Evolutionary conservation across 2,329 filamentous ascomycete genomes (phyloP).

Genomic region (Ceratocystis papillata): DNA sequence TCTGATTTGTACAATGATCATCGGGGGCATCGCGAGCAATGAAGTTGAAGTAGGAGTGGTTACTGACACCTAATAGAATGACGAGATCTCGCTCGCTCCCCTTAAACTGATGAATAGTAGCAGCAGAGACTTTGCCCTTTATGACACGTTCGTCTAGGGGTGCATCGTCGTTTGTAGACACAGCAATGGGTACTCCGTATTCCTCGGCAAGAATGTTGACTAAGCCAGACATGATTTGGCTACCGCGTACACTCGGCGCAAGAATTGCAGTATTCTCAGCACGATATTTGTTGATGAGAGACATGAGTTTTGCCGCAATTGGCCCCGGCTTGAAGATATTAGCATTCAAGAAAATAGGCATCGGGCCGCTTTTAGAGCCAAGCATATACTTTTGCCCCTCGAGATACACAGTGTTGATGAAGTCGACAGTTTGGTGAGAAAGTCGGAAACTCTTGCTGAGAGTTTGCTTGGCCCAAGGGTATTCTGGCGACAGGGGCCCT

Average conservation of each 20-base stretch:
- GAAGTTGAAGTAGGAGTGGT: slow-evolving; percentile 28
- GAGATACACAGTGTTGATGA: slow-evolving; percentile 29
- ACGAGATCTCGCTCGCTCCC: slow-evolving; percentile 30
- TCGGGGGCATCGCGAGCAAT: slow-evolving; percentile 28
- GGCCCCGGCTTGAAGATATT: slow-evolving; percentile 14
- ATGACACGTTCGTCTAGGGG: slow-evolving; percentile 28
- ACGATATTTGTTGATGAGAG: slow-evolving; percentile 27
- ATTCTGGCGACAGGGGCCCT: slow-evolving; percentile 25
- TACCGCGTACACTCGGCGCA: slow-evolving; percentile 12
- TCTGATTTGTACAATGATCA: slow-evolving; percentile 29
- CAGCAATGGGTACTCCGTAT: slow-evolving; percentile 26
- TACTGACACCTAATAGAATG: slow-evolving; percentile 28
- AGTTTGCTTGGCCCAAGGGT: slow-evolving; percentile 25
- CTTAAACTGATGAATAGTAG: slow-evolving; percentile 32
- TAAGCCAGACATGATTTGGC: not conserved
- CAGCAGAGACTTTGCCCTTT: slow-evolving; percentile 29
- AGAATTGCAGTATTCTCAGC: slow-evolving; percentile 22
- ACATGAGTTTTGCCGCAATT: slow-evolving; percentile 26
- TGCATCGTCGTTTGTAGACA: slow-evolving; percentile 27
- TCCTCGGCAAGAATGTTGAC: slow-evolving; percentile 15
- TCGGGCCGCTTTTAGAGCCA: slow-evolving; percentile 29
- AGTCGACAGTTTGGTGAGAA: slow-evolving; percentile 26
- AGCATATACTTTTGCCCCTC: slow-evolving; percentile 28
- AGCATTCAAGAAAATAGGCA: slow-evolving; percentile 28
- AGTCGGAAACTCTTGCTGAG: slow-evolving; percentile 29